Evolutionary conservation across 192 early-diverging fungal species (phyloP).

Genomic region (Bifiguratus adelaidae): DNA sequence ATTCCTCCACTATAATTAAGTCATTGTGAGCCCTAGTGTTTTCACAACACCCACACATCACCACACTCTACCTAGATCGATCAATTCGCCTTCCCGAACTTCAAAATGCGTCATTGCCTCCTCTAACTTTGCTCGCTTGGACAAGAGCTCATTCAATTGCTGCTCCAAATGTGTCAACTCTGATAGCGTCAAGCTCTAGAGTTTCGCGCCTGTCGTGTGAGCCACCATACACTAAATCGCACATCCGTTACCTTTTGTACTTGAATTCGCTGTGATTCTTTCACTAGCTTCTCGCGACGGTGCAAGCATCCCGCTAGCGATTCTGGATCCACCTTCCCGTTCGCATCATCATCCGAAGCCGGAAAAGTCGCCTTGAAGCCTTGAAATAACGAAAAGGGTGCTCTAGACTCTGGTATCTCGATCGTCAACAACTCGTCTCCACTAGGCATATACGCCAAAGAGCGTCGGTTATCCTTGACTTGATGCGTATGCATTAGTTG

Average conservation of each 20-base stretch:
- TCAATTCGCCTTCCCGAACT: conserved; percentile 26
- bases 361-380: conserved; percentile 43
- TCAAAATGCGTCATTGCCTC: conserved; percentile 28
- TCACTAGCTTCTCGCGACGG: conserved; percentile 26
- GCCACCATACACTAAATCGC: background rate
- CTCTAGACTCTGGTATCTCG: conserved; percentile 40
- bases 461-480: conserved; percentile 13
- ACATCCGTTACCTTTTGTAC: conserved; percentile 28
- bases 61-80: no score
- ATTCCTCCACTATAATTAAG: no score
- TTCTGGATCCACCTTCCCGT: background rate
- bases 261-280: conserved; percentile 37
- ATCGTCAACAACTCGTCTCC: conserved; percentile 23
- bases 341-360: conserved; percentile 8
- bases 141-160: conserved; percentile 31
- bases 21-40: no score
- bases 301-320: no score
- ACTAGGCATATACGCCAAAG: conserved; percentile 6
- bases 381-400: conserved; percentile 40
- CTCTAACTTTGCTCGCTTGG: conserved; percentile 24
- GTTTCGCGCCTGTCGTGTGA: no score
- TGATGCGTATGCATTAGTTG: conserved; percentile 35
- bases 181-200: conserved; percentile 24
- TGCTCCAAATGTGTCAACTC: conserved; percentile 33
- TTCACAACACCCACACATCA: no score